Evolutionary conservation across 2,329 filamentous ascomycete species (phyloP), one percentile per base, ranked within the genome.

Genomic region (Paecilomyces dactylethromorphus): DNA sequence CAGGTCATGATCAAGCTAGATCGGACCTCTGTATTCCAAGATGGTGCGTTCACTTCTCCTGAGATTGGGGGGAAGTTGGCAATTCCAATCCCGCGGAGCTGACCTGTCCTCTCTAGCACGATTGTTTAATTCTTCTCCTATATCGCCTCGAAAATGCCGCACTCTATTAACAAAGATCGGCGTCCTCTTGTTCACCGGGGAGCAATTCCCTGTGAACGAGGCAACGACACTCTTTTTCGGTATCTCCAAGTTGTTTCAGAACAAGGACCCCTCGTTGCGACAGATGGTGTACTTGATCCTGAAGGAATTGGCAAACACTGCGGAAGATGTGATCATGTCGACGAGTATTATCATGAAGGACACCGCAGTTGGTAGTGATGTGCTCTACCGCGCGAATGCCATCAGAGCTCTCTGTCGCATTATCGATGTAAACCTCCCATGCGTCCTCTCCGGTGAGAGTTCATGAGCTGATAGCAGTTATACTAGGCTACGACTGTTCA

Each of bases 291-390:
- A 97, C 80, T 84, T 97, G 66, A 88, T 97, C 74, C 91, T 97
- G 81, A 99, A 97, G 85, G 94, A 99, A 84, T 83, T 99, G 70
- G 91, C 93, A 66, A 87, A 87, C 76, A 96, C 92, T 24, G 94
- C 94, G 60, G 92, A 97, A 80, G 94, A 99, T 82, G 95, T 97
- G 64, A 99, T 99, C 75, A 97, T 99, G 94, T 94, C 97, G 62
- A 99, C 94, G 18, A 96, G 91, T 78, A 97, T 93, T 67, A 97
- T 99, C 68, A 99, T 97, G 94, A 99, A 99, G 82, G 94, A 99
- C 76, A 97, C 93, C 11, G 92, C 92, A 56, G 92, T 95, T 63
- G 91, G 92, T 70, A 97, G 91, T 71, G 94, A 97, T 73, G 89
- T 92, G 56, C 87, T 97, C 58, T 97, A 92, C 81, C 85, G 94